These are phyloP conservation scores for Plasmodium blacklocki DNA, from an alignment of 169 alveolate genomes.

Conservation along the genomic window DNA sequence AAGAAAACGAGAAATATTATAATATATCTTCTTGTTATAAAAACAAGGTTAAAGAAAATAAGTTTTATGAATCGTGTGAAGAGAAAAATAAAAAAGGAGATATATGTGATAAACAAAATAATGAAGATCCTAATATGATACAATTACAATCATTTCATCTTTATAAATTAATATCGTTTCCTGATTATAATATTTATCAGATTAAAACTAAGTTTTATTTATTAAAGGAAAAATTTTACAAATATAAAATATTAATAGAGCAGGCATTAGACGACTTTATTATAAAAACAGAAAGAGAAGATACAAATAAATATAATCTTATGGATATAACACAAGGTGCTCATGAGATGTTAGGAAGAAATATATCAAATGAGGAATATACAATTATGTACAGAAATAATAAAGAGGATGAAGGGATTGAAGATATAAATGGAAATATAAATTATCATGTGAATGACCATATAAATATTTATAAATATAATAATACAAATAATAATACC, in stretches of 20 bases:
- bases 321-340: too few relatives aligned
- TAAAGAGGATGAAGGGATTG: too few relatives aligned
- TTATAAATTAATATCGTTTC: conserved; percentile 25
- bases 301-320: too few relatives aligned
- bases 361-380: too few relatives aligned
- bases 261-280: conserved; percentile 12
- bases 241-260: conserved; percentile 32
- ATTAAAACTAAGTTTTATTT: conserved; percentile 43
- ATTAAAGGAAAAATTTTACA: conserved; percentile 45
- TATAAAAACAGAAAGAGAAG: background rate
- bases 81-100: background rate
- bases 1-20: background rate
- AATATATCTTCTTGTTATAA: background rate
- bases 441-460: too few relatives aligned
- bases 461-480: too few relatives aligned
- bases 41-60: too few relatives aligned
- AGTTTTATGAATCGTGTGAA: background rate
- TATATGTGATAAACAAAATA: background rate
- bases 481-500: too few relatives aligned
- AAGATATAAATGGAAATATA: too few relatives aligned
- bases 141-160: conserved; percentile 21
- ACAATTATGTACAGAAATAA: too few relatives aligned
- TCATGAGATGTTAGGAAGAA: too few relatives aligned
- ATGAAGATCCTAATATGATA: background rate
- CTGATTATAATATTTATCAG: conserved; percentile 39